These are phyloP conservation scores for Didymella keratinophila DNA, from an alignment of 2,329 filamentous ascomycete species.

Conservation along the genomic window DNA sequence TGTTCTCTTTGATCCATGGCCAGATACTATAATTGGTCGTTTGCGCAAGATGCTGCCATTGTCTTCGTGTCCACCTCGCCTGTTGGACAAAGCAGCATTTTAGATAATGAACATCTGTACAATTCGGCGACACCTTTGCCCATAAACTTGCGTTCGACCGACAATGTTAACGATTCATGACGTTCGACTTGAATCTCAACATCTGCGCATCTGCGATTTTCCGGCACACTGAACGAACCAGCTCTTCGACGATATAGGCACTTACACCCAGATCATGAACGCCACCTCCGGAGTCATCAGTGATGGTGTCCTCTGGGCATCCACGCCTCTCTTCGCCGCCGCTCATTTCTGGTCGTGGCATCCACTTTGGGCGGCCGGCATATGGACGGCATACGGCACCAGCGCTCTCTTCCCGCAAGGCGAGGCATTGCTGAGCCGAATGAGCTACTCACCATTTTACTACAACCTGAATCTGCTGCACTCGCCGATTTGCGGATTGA, in stretches of 20 bases:
- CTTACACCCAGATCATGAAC: not conserved
- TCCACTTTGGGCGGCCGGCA: too few species aligned
- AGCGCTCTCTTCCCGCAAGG: too few species aligned
- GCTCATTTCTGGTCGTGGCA: too few species aligned
- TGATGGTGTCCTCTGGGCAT: not conserved
- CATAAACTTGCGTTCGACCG: not conserved
- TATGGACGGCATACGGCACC: too few species aligned
- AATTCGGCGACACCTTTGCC: not conserved
- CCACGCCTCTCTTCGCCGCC: too few species aligned
- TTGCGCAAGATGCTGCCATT: not conserved
- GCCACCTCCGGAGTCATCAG: not conserved
- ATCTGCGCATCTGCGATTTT: not conserved
- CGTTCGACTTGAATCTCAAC: not conserved
- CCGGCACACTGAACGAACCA: not conserved
- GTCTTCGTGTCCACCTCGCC: conserved; percentile 1
- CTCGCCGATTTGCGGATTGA: too few species aligned
- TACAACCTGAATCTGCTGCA: too few species aligned
- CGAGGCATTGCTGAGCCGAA: too few species aligned
- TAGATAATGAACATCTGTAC: conserved; percentile 2
- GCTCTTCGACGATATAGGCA: not conserved
- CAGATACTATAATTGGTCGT: not conserved
- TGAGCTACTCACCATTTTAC: too few species aligned
- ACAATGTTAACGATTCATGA: too few species aligned
- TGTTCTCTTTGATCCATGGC: not conserved
- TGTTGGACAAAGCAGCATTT: not conserved